Percentiles rank a stretch among this genome's conserved stretches.
Evolutionary conservation across 352 stramenopile genomes (phyloP).

Genomic region (Phytophthora cajani): DNA sequence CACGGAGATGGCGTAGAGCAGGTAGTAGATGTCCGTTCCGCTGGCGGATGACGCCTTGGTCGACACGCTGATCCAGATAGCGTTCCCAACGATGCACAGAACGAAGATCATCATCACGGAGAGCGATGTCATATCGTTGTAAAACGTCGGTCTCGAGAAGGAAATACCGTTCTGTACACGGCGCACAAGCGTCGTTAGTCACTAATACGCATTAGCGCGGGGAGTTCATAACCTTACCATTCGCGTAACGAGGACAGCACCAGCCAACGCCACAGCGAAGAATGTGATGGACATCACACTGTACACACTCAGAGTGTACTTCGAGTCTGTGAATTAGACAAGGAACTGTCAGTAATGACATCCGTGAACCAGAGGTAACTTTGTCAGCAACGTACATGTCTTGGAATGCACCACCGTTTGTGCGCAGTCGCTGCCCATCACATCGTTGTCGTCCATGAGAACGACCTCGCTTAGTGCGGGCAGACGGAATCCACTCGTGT

Average conservation of each 20-base stretch:
- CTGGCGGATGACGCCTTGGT: conserved; percentile 48
- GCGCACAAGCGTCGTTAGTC: not conserved
- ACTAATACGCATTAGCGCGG: not conserved
- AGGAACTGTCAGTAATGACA: conserved; percentile 16
- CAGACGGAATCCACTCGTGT: conserved; percentile 41
- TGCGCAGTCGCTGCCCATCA: conserved; percentile 72
- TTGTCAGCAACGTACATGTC: conserved; percentile 54
- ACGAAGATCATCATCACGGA: conserved; percentile 79
- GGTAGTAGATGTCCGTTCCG: conserved; percentile 77
- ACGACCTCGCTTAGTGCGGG: conserved; percentile 65
- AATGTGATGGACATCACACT: conserved; percentile 89
- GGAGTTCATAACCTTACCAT: conserved; percentile 53
- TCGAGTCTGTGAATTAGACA: conserved; percentile 43
- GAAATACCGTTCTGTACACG: conserved; percentile 75
- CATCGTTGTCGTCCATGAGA: conserved; percentile 58
- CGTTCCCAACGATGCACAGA: conserved; percentile 75
- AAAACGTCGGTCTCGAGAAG: conserved; percentile 79
- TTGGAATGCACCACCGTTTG: conserved; percentile 71
- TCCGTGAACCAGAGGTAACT: not conserved
- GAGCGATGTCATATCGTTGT: conserved; percentile 87
- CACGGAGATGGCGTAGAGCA: conserved; percentile 67
- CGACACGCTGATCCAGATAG: conserved; percentile 84
- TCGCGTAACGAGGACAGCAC: conserved; percentile 77
- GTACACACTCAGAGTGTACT: conserved; percentile 83
- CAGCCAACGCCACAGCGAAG: conserved; percentile 77